These are phyloP conservation scores for Pichia norvegensis DNA, from an alignment of 1,139 yeast genomes.

Conservation along the genomic window DNA sequence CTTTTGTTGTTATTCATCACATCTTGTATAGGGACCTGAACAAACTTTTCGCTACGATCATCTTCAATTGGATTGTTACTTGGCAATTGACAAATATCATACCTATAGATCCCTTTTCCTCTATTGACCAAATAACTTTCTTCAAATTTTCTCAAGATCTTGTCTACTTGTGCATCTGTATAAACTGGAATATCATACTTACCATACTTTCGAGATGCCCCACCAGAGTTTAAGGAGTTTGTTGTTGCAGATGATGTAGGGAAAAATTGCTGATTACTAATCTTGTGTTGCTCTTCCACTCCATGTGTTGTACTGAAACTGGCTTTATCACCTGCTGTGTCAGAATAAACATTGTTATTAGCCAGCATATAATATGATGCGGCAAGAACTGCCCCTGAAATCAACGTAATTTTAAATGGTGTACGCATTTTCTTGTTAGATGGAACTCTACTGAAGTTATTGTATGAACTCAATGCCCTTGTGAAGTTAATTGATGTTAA, in stretches of 20 bases:
- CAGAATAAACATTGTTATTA: conserved; percentile 25
- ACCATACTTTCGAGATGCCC: conserved; percentile 35
- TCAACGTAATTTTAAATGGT: conserved; percentile 28
- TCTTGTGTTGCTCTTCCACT: conserved; percentile 1
- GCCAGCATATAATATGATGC: conserved; percentile 30
- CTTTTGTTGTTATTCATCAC: conserved; percentile 41
- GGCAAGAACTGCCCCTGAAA: conserved; percentile 31
- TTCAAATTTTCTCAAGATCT: conserved; percentile 62
- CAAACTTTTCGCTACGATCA: conserved; percentile 79
- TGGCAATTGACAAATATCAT: conserved; percentile 84
- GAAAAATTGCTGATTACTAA: conserved; percentile 28
- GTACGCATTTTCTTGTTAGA: conserved; percentile 20
- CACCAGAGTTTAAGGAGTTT: conserved; percentile 33
- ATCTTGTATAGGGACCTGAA: conserved; percentile 67
- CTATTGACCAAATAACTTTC: conserved; percentile 76
- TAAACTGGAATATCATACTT: conserved; percentile 34
- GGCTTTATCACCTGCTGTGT: conserved; percentile 19
- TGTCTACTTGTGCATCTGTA: conserved; percentile 68
- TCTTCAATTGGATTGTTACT: conserved; percentile 94
- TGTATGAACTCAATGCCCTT: conserved; percentile 7
- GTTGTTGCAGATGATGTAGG: conserved; percentile 32
- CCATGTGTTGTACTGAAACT: not conserved
- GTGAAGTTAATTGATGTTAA: not conserved
- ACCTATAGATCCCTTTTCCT: conserved; percentile 86
- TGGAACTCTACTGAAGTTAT: conserved; percentile 8